Evolutionary conservation across 2,329 filamentous ascomycete species (phyloP), one percentile per base, ranked within the genome.

Genomic region (Sarocladium oryzae): DNA sequence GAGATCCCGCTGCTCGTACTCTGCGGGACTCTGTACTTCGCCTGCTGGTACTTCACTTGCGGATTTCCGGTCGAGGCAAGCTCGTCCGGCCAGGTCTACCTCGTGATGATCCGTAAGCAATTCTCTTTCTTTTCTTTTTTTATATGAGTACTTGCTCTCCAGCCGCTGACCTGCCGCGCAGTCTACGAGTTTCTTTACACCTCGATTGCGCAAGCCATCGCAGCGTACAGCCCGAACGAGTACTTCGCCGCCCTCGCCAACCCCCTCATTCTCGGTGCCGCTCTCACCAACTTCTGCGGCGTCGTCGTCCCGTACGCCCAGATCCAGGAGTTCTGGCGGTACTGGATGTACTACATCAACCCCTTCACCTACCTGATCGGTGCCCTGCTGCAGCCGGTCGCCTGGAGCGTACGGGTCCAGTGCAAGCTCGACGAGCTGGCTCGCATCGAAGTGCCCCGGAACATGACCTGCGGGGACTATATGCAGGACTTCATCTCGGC

Each of bases 271-370:
- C 66, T 84, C 51, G 72, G 75, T 60, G 63, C 81, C 30, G 16
- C 16, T 36, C 70, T 89, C 2, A 75, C 88, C 8, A 79, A 77
- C 1, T 90, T 91, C 70, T 89, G 85, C 58, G 87, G 87, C 55
- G 84, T 90, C 1, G 71, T 89, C 4, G 86, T 89, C 0, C 85
- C 86, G 0, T 88, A 84, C 56, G 59, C 59, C 0, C 74, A 76
- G 23, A 74, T 90, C 20, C 77, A 81, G 8, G 58, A 65, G 1
- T 89, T 89, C 65, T 90, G 86, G 86, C 69, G 72, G 21, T 77
- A 76, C 56, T 86, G 82, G 81, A 76, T 85, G 4, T 52, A 52
- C 51, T 82, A 70, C 50, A 60, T 81, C 15, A 78, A 83, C 57
- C 80, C 79, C 0, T 83, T 82, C 69, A 81, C 77, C 66, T 84